Percentiles rank a stretch among this genome's conserved stretches.
These are phyloP conservation scores for Colletotrichum salicis DNA, from an alignment of 2,329 filamentous ascomycete genomes.

Conservation along the genomic window DNA sequence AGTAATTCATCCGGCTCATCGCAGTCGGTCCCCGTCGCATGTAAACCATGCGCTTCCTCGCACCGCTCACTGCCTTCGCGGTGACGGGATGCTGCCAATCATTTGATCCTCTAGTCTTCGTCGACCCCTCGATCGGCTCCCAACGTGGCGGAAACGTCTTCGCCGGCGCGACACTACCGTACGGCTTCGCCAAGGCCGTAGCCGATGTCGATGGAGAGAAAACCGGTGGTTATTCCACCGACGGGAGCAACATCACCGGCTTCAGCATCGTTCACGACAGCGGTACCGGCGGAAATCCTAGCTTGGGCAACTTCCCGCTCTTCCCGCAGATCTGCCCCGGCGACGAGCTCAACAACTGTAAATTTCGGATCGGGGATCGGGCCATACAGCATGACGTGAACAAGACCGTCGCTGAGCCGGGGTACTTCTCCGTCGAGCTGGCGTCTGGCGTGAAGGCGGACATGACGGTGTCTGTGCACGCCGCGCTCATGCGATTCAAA, in stretches of 20 bases:
- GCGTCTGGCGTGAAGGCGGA: conserved; percentile 64
- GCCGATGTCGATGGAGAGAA: conserved; percentile 61
- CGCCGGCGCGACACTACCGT: conserved; percentile 64
- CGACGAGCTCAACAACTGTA: conserved; percentile 66
- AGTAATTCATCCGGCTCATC: background rate
- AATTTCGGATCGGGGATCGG: conserved; percentile 61
- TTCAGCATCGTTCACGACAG: conserved; percentile 60
- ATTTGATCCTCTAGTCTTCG: conserved; percentile 20
- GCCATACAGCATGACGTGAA: conserved; percentile 48
- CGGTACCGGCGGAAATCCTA: conserved; percentile 43
- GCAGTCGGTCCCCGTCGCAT: background rate
- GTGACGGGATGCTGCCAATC: conserved; percentile 39
- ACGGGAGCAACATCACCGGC: conserved; percentile 59
- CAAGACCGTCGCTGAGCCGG: conserved; percentile 60
- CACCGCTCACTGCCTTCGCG: conserved; percentile 32
- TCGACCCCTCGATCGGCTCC: conserved; percentile 64
- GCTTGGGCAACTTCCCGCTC: conserved; percentile 58
- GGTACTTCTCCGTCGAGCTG: conserved; percentile 68
- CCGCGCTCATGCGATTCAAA: conserved; percentile 69
- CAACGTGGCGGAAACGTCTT: conserved; percentile 68
- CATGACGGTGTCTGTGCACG: conserved; percentile 70
- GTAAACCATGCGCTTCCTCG: background rate
- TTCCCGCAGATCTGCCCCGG: conserved; percentile 55
- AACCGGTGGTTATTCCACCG: conserved; percentile 57
- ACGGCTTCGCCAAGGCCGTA: conserved; percentile 66